phyloP scores from a whole-genome alignment of 768 basidiomycete genomes.

The Pleurotus pulmonarius region DNA sequence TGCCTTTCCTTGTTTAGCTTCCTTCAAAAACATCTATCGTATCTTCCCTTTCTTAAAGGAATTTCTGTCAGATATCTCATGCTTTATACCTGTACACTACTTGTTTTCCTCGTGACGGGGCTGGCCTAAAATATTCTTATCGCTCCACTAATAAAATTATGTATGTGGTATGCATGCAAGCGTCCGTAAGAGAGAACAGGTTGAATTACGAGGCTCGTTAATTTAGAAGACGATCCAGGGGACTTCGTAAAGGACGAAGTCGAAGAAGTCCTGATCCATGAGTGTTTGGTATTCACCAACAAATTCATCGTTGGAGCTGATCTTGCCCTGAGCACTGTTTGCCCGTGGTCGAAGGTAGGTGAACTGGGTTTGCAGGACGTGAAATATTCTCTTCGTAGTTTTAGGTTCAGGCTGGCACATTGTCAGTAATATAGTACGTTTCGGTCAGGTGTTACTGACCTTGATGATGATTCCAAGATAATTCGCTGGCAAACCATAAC shows the following conservation, averaged over 20 bases:
- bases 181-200: neutral
- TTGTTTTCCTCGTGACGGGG: conserved; percentile 27
- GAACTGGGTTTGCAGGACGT: conserved; percentile 72
- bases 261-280: conserved; percentile 94
- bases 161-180: conserved; percentile 19
- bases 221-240: conserved; percentile 77
- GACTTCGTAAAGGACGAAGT: conserved; percentile 92
- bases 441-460: conserved; percentile 32
- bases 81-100: conserved; percentile 30
- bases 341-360: conserved; percentile 75
- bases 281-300: conserved; percentile 89
- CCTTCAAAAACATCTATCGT: conserved; percentile 9
- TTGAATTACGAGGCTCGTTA: neutral
- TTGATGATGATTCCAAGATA: conserved; percentile 82
- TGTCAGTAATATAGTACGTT: neutral
- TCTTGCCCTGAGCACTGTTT: conserved; percentile 39
- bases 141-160: conserved; percentile 49
- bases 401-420: conserved; percentile 77
- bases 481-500: conserved; percentile 92
- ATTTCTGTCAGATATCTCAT: conserved; percentile 21
- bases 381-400: conserved; percentile 73
- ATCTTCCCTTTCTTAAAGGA: conserved; percentile 7
- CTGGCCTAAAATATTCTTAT: conserved; percentile 62
- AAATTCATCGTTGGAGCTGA: conserved; percentile 58
- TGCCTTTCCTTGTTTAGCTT: conserved; percentile 17